phyloP scores from a whole-genome alignment of 2,329 filamentous ascomycete species.

The Penicillium capsulatum region DNA sequence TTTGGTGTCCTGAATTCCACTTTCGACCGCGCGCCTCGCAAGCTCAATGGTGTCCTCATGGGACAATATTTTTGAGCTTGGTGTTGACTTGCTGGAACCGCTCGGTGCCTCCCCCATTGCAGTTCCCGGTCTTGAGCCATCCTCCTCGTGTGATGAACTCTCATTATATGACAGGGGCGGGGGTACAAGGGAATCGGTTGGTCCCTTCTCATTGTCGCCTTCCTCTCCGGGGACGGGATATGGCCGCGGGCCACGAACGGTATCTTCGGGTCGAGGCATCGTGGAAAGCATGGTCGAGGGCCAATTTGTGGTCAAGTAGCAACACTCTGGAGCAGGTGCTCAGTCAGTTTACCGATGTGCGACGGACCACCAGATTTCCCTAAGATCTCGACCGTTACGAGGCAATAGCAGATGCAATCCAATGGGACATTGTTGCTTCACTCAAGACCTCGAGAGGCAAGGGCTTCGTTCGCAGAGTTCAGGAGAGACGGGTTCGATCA shows the following conservation, averaged over 20 bases:
- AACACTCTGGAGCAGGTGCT: not conserved
- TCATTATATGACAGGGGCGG: constrained; percentile 27
- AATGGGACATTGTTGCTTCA: constrained; percentile 15
- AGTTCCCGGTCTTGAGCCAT: constrained; percentile 24
- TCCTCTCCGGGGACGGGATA: constrained; percentile 33
- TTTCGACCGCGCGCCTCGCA: constrained; percentile 44
- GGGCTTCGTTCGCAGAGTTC: too few species aligned
- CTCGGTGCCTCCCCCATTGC: constrained; percentile 23
- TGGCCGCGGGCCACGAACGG: constrained; percentile 30
- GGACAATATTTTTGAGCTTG: constrained; percentile 31
- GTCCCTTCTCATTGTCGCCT: constrained; percentile 26
- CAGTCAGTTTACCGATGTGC: not conserved
- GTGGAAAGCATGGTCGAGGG: constrained; percentile 28
- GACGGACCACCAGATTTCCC: not conserved
- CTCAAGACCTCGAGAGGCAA: constrained; percentile 3
- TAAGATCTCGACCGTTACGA: constrained; percentile 10
- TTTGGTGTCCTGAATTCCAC: constrained; percentile 46
- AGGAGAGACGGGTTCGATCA: not conserved
- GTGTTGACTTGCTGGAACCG: constrained; percentile 19
- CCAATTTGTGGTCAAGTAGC: constrained; percentile 3
- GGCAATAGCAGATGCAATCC: constrained; percentile 2
- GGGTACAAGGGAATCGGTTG: constrained; percentile 27
- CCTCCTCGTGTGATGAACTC: constrained; percentile 28
- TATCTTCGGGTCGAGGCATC: constrained; percentile 39
- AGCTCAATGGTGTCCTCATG: constrained; percentile 46